A percentile compares a stretch with the other conserved stretches of the same genome.
Evolutionary conservation across 257 asterid genomes (phyloP).

Genomic region (Parsonsia alboflavescens): DNA sequence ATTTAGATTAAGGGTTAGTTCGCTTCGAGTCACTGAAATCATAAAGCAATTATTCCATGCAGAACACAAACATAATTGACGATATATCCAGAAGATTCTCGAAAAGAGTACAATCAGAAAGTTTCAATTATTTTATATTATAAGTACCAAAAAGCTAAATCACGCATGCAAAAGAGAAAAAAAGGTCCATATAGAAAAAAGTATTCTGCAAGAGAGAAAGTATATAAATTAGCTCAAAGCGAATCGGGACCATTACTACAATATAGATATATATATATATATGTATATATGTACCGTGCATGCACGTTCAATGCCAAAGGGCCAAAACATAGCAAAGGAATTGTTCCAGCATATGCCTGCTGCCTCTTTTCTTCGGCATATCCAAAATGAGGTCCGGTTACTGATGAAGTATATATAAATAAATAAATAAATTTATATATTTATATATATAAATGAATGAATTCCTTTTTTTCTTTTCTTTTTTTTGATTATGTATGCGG

Average conservation of each 20-base stretch:
- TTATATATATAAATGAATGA: no score
- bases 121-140: not conserved
- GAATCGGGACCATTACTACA: conserved; percentile 9
- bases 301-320: not conserved
- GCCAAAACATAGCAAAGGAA: not conserved
- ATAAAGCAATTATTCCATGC: not conserved
- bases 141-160: conserved; percentile 1
- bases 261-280: no score
- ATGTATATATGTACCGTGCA: no score
- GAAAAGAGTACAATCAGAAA: not conserved
- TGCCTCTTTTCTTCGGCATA: conserved; percentile 7
- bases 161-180: not conserved
- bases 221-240: not conserved
- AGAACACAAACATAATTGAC: not conserved
- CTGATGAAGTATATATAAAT: not conserved
- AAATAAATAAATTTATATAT: no score
- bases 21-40: not conserved
- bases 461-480: no score
- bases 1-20: no score
- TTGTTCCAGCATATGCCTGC: conserved; percentile 16
- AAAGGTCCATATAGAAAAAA: not conserved
- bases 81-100: not conserved
- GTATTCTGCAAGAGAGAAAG: not conserved
- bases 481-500: not conserved
- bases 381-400: conserved; percentile 17